Evolutionary conservation across 75 land plant species (phyloP), one percentile per base, ranked within the genome.

Genomic region (Cunninghamia lanceolata): DNA sequence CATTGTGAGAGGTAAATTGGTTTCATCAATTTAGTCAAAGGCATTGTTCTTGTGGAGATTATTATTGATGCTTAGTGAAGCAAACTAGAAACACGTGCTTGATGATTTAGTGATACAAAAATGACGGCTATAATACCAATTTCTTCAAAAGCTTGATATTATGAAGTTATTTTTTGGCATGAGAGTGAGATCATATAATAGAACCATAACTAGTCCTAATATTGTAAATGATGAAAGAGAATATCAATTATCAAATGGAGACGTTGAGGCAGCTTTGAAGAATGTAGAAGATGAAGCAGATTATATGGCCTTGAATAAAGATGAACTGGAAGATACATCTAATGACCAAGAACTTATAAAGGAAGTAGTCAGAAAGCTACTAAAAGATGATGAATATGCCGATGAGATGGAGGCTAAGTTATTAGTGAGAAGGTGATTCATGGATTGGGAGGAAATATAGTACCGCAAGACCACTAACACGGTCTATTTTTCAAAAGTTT

Each of bases 241-340:
- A 4, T 70, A 35, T 5, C 84, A 90, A 59, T 46, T 94, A 9
- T 94, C 95, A 46, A 92, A 87, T 93, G 94, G 89, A 17, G 99
- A 97, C 74, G 92, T 97, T 38, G 98, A 97, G 75, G 98, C 98
- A 77, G 99, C 97, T 82, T 84, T 97, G 39, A 97, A 94, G 82
- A 85, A 89, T 86, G 99, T 93, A 21, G 97, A 97, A 88, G 98
- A 97, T 91, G 98, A 97, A 87, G 98, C 98, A 40, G 99, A 96
- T 90, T 97, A 97, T 85, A 94, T 97, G 98, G 99, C 99, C 50
- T 91, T 97, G 88, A 97, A 97, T 85, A 96, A 88, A 90, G 96
- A 93, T 70, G 98, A 97, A 79, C 87, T 93, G 86, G 98, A 97
- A 88, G 98, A 96, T 68, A 98, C 94, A 71, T 96, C 95, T 21